Evolutionary conservation across 805 yeast genomes (phyloP), one percentile per base, ranked within the genome.

Genomic region (Nakazawaea holstii): DNA sequence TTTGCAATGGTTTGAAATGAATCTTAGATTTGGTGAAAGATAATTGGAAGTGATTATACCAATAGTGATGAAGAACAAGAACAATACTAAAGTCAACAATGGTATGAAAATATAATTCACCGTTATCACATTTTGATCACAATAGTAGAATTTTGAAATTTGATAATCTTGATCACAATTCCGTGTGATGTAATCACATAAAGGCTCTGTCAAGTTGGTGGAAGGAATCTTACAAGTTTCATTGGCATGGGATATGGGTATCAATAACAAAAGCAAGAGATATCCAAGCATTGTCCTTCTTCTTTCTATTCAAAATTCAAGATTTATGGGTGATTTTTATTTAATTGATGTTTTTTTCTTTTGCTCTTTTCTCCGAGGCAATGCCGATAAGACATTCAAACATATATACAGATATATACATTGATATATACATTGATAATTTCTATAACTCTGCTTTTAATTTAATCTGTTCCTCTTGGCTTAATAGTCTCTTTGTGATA

Each of bases 11-110:
- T 70, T 69, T 0, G 97, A 82, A 13, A 91, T 72, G 15, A 79
- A 71, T 40, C 82, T 76, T 28, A 91, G 64, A 53, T 87, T 89
- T 1, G 96, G 95, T 37, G 95, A 84, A 40, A 92, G 65, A 57
- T 74, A 87, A 60, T 86, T 90, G 3, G 92, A 83, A 0, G 97
- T 95, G 1, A 94, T 77, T 8, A 84, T 61, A 0, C 96, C 96
- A 47, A 92, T 70, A 0, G 80, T 66, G 27, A 79, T 65, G 54
- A 90, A 86, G 24, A 83, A 63, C 2, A 73, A 54, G 1, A 72
- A 42, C n/a, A 59, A 45, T 4, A 56, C 32, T 3, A 52, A 7
- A 2, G 55, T n/a, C 4, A 55, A 45, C 4, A 44, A 49, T 3
- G 43, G 8, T 6, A 43, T 45, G 28, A 30, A 52, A 10, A 10